phyloP scores from a whole-genome alignment of 2,329 filamentous ascomycete genomes.

The Exophiala alcalophila region DNA sequence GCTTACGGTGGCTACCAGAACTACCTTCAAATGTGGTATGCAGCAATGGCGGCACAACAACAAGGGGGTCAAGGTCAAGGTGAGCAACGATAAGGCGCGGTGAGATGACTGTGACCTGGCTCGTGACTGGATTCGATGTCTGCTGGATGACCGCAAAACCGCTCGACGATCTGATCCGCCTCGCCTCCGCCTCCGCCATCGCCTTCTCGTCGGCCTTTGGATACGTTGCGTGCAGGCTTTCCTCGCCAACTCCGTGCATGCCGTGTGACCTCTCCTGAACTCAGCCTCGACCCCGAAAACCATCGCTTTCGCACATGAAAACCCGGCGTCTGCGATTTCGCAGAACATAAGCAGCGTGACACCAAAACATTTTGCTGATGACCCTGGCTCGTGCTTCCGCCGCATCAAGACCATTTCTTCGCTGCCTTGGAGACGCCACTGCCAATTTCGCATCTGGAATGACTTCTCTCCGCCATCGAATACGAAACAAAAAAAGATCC shows the following conservation, averaged over 20 bases:
- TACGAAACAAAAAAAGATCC: no score
- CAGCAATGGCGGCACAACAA: constrained; percentile 59
- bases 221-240: constrained; percentile 8
- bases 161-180: constrained; percentile 20
- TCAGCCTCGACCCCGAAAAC: constrained; percentile 3
- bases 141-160: constrained; percentile 19
- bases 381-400: constrained; percentile 4
- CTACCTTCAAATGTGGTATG: constrained; percentile 78
- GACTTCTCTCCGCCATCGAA: no score
- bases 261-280: constrained; percentile 17
- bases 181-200: no score
- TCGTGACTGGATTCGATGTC: constrained; percentile 21
- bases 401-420: background rate
- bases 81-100: constrained; percentile 32
- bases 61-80: constrained; percentile 32
- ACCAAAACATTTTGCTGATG: constrained; percentile 10
- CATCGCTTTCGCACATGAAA: constrained; percentile 3
- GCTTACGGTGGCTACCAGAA: constrained; percentile 79
- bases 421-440: no score
- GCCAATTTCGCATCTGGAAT: no score
- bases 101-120: constrained; percentile 28
- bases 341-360: constrained; percentile 4
- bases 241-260: constrained; percentile 13
- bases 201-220: constrained; percentile 12
- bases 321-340: background rate